phyloP scores from a whole-genome alignment of 2,329 filamentous ascomycete genomes.

The Botrytis tulipae region DNA sequence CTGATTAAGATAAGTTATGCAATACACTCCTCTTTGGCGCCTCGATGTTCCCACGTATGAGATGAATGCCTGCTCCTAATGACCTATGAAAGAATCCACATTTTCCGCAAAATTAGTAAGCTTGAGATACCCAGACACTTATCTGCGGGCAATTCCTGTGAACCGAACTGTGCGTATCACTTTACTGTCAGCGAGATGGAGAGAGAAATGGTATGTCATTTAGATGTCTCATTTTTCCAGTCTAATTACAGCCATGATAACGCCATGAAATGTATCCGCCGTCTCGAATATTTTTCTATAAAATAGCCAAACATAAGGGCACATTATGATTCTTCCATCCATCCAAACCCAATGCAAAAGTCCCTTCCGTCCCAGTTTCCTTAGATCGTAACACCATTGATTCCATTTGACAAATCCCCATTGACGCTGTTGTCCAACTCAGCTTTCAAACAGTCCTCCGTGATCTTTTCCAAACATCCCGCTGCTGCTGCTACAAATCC shows the following conservation, averaged over 20 bases:
- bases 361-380: constrained; percentile 1
- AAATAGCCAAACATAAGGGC: neutral
- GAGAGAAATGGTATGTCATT: neutral
- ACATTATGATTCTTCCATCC: neutral
- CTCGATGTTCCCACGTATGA: neutral
- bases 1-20: neutral
- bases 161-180: neutral
- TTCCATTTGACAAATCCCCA: constrained; percentile 14
- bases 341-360: constrained; percentile 11
- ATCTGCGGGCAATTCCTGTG: neutral
- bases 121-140: neutral
- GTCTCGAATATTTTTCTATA: neutral
- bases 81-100: too few species aligned
- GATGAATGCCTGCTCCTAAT: neutral
- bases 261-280: constrained; percentile 8
- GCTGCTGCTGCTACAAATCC: constrained; percentile 76
- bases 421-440: constrained; percentile 16
- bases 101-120: neutral
- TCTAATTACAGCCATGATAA: constrained; percentile 15
- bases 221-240: neutral
- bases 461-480: constrained; percentile 37
- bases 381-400: constrained; percentile 20
- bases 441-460: constrained; percentile 21
- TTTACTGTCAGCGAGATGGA: neutral
- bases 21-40: neutral